phyloP scores from a whole-genome alignment of 192 early-diverging fungal species.

The Coemansia sp. region DNA sequence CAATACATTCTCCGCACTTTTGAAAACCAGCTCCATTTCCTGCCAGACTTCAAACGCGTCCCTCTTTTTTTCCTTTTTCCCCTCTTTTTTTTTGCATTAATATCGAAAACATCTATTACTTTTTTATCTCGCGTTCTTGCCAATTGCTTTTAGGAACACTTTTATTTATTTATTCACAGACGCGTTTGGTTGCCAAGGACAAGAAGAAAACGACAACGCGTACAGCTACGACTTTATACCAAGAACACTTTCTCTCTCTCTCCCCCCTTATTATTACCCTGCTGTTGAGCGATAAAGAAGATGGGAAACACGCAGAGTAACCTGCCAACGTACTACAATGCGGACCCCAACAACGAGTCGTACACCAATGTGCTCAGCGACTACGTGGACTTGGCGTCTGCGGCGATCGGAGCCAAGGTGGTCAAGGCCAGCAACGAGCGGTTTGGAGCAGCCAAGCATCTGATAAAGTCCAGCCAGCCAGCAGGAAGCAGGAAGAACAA shows the following conservation, averaged over 20 bases:
- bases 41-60: background rate
- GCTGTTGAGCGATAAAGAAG: background rate
- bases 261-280: background rate
- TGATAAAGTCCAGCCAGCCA: constrained; percentile 58
- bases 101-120: background rate
- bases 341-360: constrained; percentile 49
- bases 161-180: background rate
- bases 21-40: background rate
- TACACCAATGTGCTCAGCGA: constrained; percentile 41
- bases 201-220: background rate
- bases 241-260: no score
- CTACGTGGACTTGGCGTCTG: constrained; percentile 65
- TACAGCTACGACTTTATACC: background rate
- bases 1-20: background rate
- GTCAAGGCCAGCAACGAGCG: constrained; percentile 83
- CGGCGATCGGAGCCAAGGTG: constrained; percentile 65
- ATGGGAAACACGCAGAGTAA: constrained; percentile 55
- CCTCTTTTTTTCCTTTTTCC: background rate
- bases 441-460: constrained; percentile 75
- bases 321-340: constrained; percentile 53
- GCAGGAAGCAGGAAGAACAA: background rate
- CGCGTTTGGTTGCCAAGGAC: background rate
- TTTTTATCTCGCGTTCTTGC: background rate
- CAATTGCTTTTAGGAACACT: background rate
- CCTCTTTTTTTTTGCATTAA: background rate